Base-by-base conservation (phyloP, 116 monocot genomes). In the Zostera marina region DNA sequence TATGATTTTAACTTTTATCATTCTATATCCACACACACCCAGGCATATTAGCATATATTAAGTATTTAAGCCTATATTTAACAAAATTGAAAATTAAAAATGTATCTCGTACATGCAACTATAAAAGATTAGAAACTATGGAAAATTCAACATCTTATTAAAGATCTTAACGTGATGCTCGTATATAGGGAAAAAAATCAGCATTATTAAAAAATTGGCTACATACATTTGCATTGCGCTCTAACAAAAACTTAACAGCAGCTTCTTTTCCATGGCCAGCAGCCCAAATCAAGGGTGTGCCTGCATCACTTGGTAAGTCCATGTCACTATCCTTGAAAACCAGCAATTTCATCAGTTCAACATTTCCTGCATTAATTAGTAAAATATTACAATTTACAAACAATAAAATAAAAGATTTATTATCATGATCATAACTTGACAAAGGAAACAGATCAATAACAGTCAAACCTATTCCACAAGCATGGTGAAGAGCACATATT, bases 221-320 rank as follows among this genome's bases (percentile, higher is more conserved):
- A 9, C 78, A 74, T 75, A 93, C 93, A 68, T 94, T 74, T 48
- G 94, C 88, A 72, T 78, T 55, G 53, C 85, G 66, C 58, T 94
- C 74, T 53, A 94, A 70, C 42, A 94, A 72, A 78, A 82, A 56
- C 64, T 77, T 80, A 47, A 79, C 74, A 15, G 89, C 71, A 41
- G 82, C 81, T 54, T 68, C 68, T 61, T 94, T 82, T 7, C 71
- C 88, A 67, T 94, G 88, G 59, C 94, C 94, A 68, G 88, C 88
- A 52, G 94, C 94, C 94, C 94, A 94, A 67, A 88, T 70, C 42
- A 88, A 65, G 14, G 94, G 94, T 62, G 94, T 94, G 14, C 94
- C 94, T 65, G 94, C 69, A 68, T 94, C 94, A 76, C 94, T 88
- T 67, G 84, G 75, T 25, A 80, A 85, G 47, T 94, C 85, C 25